Base-by-base conservation (phyloP, 2,329 filamentous ascomycete genomes). In the Fusarium camptoceras region DNA sequence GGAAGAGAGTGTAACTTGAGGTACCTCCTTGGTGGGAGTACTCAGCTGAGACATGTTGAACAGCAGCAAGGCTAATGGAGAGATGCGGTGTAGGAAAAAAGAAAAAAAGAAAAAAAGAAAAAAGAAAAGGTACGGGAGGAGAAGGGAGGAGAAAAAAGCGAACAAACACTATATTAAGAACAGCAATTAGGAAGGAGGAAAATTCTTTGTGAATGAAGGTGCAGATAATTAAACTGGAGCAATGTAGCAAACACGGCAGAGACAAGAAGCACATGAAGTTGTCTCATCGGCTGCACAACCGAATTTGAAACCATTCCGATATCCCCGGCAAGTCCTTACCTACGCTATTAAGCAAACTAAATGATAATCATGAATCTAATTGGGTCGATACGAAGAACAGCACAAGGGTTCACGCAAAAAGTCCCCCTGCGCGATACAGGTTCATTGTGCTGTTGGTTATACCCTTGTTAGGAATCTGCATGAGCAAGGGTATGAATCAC, bases 41-140 rank as follows among this genome's bases (percentile, higher is more conserved):
- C 41, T 63, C 44, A 54, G 59, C 24, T 55, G 43, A 57, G 66
- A 60, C 68, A 70, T 70, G 5, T 30, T 62, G n/a, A 34, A 10
- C 25, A 42, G 15, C 16, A 11, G 15, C 16, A 11, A 28, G 25
- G 31, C 30, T n/a, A 28, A 11, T 20, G 14, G 10, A 22, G 20
- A 18, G 25, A 3, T 15, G 24, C 12, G 3, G 10, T 37, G 18
- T 11, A 6, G 10, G 15, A 30, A 41, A 41, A 25, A 11, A n/a
- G n/a, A n/a, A n/a, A n/a, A n/a, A n/a, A n/a, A n/a, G n/a, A n/a
- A n/a, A n/a, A n/a, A n/a, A n/a, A n/a, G n/a, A n/a, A n/a, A n/a
- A n/a, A n/a, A n/a, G n/a, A n/a, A 14, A 18, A 51, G 25, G 44
- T 44, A 47, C 9, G 15, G 42, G 37, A 27, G n/a, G 37, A 8